Conservation (phyloP, 2,329 filamentous ascomycete species). For the Pseudocercospora fuligena region DNA sequence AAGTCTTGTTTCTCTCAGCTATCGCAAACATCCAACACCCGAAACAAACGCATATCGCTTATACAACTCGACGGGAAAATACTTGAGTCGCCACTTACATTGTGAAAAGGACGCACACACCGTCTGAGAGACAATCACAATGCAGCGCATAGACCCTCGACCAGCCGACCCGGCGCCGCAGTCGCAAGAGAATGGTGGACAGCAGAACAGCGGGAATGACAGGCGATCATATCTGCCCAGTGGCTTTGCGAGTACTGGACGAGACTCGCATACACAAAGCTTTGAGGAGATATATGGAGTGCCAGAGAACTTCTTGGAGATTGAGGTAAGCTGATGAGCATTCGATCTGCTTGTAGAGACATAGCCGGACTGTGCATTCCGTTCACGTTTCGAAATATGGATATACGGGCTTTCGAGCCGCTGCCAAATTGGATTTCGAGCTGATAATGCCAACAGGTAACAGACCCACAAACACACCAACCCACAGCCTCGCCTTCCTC, state of each 20-base stretch:
- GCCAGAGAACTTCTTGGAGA: constrained; percentile 98
- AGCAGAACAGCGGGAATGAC: constrained; percentile 13
- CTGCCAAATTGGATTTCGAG: neutral
- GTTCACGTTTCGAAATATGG: too few species aligned
- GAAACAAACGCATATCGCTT: neutral
- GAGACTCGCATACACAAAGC: constrained; percentile 63
- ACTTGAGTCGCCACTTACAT: neutral
- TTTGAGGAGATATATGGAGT: constrained; percentile 99
- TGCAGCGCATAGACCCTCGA: constrained; percentile 40
- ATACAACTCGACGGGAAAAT: neutral
- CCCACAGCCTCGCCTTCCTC: constrained; percentile 62
- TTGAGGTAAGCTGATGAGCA: constrained; percentile 67
- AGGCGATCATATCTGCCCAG: constrained; percentile 32
- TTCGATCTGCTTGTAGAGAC: too few species aligned
- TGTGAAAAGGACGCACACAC: neutral
- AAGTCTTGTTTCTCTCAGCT: neutral
- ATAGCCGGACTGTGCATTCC: neutral
- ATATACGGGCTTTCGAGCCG: too few species aligned
- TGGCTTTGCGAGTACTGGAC: constrained; percentile 40
- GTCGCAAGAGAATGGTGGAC: constrained; percentile 5
- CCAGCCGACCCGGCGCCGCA: constrained; percentile 21
- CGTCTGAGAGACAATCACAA: constrained; percentile 15
- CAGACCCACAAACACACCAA: constrained; percentile 91
- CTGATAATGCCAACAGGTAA: constrained; percentile 64
- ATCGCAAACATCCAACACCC: neutral